phyloP scores from a whole-genome alignment of 2,329 filamentous ascomycete genomes.

The Xylaria sp. region DNA sequence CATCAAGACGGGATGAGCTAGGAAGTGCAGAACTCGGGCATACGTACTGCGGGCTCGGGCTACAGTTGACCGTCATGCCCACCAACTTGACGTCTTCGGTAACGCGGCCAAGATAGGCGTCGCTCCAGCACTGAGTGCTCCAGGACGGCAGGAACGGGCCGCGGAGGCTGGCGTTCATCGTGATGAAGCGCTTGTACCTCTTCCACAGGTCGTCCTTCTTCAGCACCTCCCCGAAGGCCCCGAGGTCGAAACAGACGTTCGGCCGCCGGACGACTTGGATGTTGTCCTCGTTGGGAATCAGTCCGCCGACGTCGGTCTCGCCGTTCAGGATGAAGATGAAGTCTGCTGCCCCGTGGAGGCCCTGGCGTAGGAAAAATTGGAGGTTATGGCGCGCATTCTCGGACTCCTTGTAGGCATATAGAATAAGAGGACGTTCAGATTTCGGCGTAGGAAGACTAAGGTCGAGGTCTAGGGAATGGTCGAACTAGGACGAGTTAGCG shows the following conservation, averaged over 20 bases:
- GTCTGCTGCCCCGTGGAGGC: constrained; percentile 42
- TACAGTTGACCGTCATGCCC: constrained; percentile 43
- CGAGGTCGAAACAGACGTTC: constrained; percentile 43
- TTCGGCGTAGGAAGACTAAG: not conserved
- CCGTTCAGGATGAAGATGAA: constrained; percentile 46
- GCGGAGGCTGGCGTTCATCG: constrained; percentile 42
- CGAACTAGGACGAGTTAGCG: constrained; percentile 1
- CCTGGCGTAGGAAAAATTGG: constrained; percentile 40
- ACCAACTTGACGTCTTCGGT: constrained; percentile 39
- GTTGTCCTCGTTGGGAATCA: constrained; percentile 37
- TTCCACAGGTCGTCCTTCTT: constrained; percentile 36
- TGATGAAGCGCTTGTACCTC: constrained; percentile 41
- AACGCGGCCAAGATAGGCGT: constrained; percentile 37
- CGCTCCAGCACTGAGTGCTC: constrained; percentile 41
- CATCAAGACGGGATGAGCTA: no score
- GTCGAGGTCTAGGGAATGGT: not conserved
- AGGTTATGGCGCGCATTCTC: constrained; percentile 38
- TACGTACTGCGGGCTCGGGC: constrained; percentile 38
- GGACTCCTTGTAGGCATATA: constrained; percentile 43
- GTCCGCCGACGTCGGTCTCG: constrained; percentile 29
- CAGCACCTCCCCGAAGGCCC: constrained; percentile 41
- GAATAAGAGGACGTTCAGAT: constrained; percentile 32
- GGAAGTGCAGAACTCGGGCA: no score
- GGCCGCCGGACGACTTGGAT: constrained; percentile 37
- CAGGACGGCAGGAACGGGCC: constrained; percentile 42